Evolutionary conservation across 1,284 basidiomycete species (phyloP).

Genomic region (Trametes polyzona): DNA sequence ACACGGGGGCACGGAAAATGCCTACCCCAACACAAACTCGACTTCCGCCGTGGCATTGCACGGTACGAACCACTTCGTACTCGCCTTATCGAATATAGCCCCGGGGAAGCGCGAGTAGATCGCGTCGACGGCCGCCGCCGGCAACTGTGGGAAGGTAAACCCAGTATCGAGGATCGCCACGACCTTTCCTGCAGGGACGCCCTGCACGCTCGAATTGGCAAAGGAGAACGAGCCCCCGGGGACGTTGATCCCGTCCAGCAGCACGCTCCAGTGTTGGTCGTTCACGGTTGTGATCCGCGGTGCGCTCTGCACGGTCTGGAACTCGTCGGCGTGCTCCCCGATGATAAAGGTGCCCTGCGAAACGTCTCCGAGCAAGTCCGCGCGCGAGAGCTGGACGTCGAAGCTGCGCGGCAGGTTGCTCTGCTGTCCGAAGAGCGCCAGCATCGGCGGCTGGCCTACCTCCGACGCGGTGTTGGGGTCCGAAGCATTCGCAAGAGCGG

Average conservation of each 20-base stretch:
- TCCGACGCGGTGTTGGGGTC: too few species aligned
- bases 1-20: too few species aligned
- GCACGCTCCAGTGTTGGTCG: conserved; percentile 42
- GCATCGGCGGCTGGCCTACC: too few species aligned
- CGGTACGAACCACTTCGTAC: conserved; percentile 30
- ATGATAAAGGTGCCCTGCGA: conserved; percentile 36
- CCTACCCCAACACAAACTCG: conserved; percentile 33
- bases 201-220: conserved; percentile 29
- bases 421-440: too few species aligned
- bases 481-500: too few species aligned
- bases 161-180: conserved; percentile 38
- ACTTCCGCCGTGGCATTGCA: conserved; percentile 30
- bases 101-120: conserved; percentile 35
- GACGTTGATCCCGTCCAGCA: conserved; percentile 33
- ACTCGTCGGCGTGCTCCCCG: conserved; percentile 29
- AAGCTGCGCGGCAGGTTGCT: too few species aligned
- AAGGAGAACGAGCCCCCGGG: conserved; percentile 33
- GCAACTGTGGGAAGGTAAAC: conserved; percentile 35
- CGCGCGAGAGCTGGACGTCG: too few species aligned
- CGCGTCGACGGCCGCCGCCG: conserved; percentile 29
- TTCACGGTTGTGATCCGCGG: conserved; percentile 44
- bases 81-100: conserved; percentile 24
- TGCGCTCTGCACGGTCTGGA: conserved; percentile 23
- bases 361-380: too few species aligned
- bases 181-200: conserved; percentile 31